Conservation (phyloP, 2,329 filamentous ascomycete species). For the Metarhizium robertsii region DNA sequence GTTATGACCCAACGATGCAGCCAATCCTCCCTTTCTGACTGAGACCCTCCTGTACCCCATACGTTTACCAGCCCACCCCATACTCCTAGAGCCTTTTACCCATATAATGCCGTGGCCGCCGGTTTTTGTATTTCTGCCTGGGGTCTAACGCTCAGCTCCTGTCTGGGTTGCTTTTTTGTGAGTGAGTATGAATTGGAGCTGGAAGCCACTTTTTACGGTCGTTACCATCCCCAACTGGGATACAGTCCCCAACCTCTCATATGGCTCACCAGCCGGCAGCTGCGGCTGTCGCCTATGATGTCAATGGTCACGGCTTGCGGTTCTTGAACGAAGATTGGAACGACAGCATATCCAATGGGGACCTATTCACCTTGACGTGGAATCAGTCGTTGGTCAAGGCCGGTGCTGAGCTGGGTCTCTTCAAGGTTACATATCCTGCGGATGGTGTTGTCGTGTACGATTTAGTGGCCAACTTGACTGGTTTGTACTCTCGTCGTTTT, state of each 20-base stretch:
- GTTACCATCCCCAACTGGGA: conserved; percentile 2
- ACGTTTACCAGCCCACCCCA: background rate
- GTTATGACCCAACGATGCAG: conserved; percentile 12
- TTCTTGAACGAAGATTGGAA: conserved; percentile 26
- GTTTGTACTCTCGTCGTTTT: conserved; percentile 12
- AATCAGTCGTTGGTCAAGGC: conserved; percentile 17
- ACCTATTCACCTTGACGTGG: conserved; percentile 19
- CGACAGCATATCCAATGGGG: conserved; percentile 22
- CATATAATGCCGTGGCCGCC: conserved; percentile 13
- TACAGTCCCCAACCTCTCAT: conserved; percentile 1
- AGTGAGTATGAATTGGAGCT: conserved; percentile 3
- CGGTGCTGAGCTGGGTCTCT: conserved; percentile 17
- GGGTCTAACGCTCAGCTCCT: background rate
- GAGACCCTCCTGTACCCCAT: conserved; percentile 12
- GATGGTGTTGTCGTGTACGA: conserved; percentile 20
- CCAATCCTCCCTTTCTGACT: conserved; percentile 17
- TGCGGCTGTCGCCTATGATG: conserved; percentile 6
- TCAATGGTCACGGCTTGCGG: conserved; percentile 17
- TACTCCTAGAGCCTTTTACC: conserved; percentile 3
- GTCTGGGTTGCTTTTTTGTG: background rate
- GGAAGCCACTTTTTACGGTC: background rate
- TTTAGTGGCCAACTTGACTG: conserved; percentile 19
- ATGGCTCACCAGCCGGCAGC: conserved; percentile 13
- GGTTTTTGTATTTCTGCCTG: conserved; percentile 6
- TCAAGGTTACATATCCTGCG: conserved; percentile 20